Evolutionary conservation across 805 yeast species (phyloP), one percentile per base, ranked within the genome.

Genomic region (Metschnikowia arizonensis): DNA sequence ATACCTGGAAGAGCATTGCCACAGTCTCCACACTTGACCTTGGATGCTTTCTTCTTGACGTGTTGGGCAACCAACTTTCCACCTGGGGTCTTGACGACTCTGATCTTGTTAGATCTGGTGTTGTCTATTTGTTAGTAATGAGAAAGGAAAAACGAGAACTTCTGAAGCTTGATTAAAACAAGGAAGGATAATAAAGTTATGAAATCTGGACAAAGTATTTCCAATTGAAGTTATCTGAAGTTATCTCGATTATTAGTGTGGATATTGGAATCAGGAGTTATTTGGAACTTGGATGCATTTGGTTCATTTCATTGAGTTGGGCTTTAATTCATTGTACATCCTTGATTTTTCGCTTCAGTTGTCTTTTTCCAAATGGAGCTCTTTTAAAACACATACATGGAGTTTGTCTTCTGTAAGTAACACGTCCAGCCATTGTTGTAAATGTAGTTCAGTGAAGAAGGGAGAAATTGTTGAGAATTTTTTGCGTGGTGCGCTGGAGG

Each of bases 21-120:
- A 76, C 87, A 81, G 81, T 84, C 90, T 81, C 90, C 90, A 80
- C 90, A 84, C 73, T 82, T 84, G 70, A 84, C 85, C 78, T 88
- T 82, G 66, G 95, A 72, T 66, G 88, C 96, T 62, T 69, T 69
- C 83, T 89, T 89, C 85, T 88, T 88, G 70, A 88, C 80, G 81
- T 93, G 99, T 77, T 90, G 97, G 72, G 96, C 96, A 73, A 89
- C 84, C 77, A 93, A 84, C 77, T 85, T 85, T 73, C 98, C 98
- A 83, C 99, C 99, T 77, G 99, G 99, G 78, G 99, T 93, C 88
- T 91, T 93, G 68, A 91, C 96, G 77, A 91, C 95, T 90, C 87
- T 91, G 82, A 93, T 91, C 82, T 86, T 88, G 96, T 93, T 93
- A 66, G 99, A 93, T 78, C 84, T 85, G 85, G 99, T 90, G 96